Percentiles rank a stretch among this genome's conserved stretches.
Conservation (phyloP, 1,139 yeast genomes). For the Magnusiomyces clavatus region DNA sequence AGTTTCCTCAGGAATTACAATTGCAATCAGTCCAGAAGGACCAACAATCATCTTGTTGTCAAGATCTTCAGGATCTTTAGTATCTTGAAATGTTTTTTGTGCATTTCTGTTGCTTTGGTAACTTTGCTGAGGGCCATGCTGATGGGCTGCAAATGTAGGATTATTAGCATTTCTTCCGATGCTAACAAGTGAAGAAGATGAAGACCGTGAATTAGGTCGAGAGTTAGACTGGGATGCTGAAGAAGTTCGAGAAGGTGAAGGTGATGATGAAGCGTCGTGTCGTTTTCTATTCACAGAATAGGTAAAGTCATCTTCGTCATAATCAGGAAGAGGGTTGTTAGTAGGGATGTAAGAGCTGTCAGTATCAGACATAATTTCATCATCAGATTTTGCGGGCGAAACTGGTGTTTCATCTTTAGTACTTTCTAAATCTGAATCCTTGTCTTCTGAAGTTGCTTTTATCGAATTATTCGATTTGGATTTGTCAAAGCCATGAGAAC, state of each 20-base stretch:
- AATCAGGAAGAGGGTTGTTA: no score
- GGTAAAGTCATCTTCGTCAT: no score
- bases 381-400: no score
- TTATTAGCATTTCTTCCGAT: not conserved
- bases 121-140: no score
- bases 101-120: not conserved
- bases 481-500: not conserved
- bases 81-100: not conserved
- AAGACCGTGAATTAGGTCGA: not conserved
- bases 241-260: conserved; percentile 1
- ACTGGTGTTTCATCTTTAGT: no score
- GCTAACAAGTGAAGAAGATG: not conserved
- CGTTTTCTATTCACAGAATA: no score
- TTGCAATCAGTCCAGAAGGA: not conserved
- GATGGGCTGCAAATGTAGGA: no score
- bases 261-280: not conserved
- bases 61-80: not conserved
- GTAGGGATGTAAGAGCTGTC: no score
- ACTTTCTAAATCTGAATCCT: not conserved
- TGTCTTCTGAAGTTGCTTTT: not conserved
- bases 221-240: not conserved
- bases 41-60: conserved; percentile 1
- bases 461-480: not conserved
- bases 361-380: no score
- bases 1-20: not conserved